Evolutionary conservation across 768 basidiomycete species (phyloP).

Genomic region (Leccinum uliginosum): DNA sequence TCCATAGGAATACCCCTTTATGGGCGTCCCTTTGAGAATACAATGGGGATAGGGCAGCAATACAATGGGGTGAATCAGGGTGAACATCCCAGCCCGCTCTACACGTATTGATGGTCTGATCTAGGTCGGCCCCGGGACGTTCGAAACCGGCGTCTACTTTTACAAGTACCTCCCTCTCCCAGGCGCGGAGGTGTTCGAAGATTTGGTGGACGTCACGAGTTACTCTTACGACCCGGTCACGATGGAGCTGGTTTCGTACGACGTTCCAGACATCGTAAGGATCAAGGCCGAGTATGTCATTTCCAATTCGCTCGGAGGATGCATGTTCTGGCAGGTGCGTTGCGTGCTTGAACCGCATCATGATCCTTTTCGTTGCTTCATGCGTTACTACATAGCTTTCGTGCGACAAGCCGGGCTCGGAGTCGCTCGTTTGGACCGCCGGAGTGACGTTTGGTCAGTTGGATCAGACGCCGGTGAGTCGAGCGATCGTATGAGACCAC

Average conservation of each 20-base stretch:
- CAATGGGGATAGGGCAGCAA: conserved; percentile 58
- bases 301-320: conserved; percentile 55
- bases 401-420: conserved; percentile 53
- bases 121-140: conserved; percentile 65
- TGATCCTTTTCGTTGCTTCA: not conserved
- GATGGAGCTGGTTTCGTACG: conserved; percentile 70
- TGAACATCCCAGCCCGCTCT: not conserved
- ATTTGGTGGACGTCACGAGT: conserved; percentile 63
- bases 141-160: conserved; percentile 43
- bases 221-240: conserved; percentile 73
- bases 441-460: conserved; percentile 46
- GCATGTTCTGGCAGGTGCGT: conserved; percentile 68
- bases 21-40: conserved; percentile 73
- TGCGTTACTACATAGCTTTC: conserved; percentile 36
- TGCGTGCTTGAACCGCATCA: no score
- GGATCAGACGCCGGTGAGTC: conserved; percentile 46
- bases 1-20: conserved; percentile 69
- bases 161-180: conserved; percentile 68
- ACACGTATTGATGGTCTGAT: conserved; percentile 1
- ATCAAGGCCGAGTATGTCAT: conserved; percentile 67
- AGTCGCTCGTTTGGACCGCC: conserved; percentile 55
- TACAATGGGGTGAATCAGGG: conserved; percentile 55
- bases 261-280: conserved; percentile 62
- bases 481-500: not conserved
- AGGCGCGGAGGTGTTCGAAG: conserved; percentile 60